A percentile compares a stretch with the other conserved stretches of the same genome.
Conservation (phyloP, 2,329 filamentous ascomycete genomes). For the Aspergillus glaucus region DNA sequence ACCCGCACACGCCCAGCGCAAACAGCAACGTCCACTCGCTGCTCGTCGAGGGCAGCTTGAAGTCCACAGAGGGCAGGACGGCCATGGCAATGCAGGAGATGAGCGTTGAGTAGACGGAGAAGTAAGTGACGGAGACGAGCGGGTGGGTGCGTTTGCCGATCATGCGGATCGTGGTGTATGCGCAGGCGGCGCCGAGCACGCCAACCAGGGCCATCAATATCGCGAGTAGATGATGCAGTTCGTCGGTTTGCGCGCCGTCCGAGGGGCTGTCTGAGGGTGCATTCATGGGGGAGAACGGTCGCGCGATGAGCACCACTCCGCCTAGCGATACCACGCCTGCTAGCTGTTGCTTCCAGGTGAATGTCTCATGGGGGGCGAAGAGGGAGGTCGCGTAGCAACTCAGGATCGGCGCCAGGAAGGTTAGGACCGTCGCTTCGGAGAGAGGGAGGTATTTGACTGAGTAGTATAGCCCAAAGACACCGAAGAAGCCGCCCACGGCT, state of each 20-base stretch:
- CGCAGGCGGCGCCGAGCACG: constrained; percentile 67
- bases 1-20: constrained; percentile 66
- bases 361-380: constrained; percentile 64
- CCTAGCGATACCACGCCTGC: constrained; percentile 68
- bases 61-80: constrained; percentile 49
- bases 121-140: constrained; percentile 81
- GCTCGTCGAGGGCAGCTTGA: constrained; percentile 48
- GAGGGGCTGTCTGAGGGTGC: constrained; percentile 12
- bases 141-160: constrained; percentile 76
- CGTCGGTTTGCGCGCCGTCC: constrained; percentile 35
- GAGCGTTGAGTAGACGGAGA: constrained; percentile 63
- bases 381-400: constrained; percentile 75
- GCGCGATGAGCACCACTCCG: constrained; percentile 78
- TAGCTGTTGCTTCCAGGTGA: constrained; percentile 69
- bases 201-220: constrained; percentile 68
- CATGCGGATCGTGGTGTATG: constrained; percentile 70
- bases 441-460: constrained; percentile 73
- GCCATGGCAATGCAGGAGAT: constrained; percentile 59
- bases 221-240: constrained; percentile 61
- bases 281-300: constrained; percentile 44
- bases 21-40: constrained; percentile 62
- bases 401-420: constrained; percentile 74
- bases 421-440: constrained; percentile 82
- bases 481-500: constrained; percentile 67
- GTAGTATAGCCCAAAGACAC: constrained; percentile 72